These are phyloP conservation scores for Salvia sclarea DNA, from an alignment of 305 asterid genomes.

Conservation along the genomic window DNA sequence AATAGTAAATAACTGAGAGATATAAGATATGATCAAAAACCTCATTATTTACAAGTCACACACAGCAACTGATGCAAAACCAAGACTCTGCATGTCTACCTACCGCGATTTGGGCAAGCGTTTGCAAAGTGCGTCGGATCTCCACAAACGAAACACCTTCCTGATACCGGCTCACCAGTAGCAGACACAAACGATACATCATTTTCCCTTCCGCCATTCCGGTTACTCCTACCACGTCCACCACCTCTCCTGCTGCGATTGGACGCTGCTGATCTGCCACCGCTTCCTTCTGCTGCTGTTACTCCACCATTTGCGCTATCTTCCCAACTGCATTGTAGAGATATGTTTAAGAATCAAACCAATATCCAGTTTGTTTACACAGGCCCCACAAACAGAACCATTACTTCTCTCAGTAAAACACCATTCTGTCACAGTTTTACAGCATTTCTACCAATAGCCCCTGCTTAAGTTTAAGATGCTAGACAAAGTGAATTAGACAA, in stretches of 20 bases:
- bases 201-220: conserved; percentile 43
- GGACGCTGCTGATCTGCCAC: conserved; percentile 43
- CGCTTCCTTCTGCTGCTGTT: conserved; percentile 43
- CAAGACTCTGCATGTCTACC: conserved; percentile 35
- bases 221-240: conserved; percentile 51
- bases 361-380: background rate
- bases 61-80: background rate
- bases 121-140: conserved; percentile 92
- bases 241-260: conserved; percentile 58
- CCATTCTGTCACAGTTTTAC: conserved; percentile 11
- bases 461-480: background rate
- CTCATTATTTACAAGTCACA: background rate
- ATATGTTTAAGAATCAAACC: conserved; percentile 9
- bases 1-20: background rate
- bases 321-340: conserved; percentile 74
- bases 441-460: background rate
- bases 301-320: conserved; percentile 53
- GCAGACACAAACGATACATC: conserved; percentile 69
- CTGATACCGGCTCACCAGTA: conserved; percentile 84
- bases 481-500: background rate
- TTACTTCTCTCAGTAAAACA: background rate
- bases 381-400: background rate
- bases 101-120: conserved; percentile 79
- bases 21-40: background rate
- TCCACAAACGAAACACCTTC: conserved; percentile 85